These are phyloP conservation scores for Kwoniella sp. DNA, from an alignment of 768 basidiomycete genomes.

Conservation along the genomic window DNA sequence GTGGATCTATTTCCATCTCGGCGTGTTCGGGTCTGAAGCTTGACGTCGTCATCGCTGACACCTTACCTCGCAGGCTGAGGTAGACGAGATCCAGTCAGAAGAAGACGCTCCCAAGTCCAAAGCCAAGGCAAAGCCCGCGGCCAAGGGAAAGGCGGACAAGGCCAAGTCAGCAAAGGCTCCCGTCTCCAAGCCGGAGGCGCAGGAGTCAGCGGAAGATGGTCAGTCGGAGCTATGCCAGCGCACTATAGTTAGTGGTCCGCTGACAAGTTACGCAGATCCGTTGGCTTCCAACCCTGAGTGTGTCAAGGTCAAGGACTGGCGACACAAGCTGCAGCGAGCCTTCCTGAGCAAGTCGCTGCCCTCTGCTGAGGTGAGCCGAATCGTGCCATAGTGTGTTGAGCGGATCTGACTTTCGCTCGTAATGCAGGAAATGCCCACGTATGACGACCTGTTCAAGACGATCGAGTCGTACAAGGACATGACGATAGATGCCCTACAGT, in stretches of 20 bases:
- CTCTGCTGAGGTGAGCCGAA: slow-evolving; percentile 59
- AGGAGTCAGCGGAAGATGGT: slow-evolving; percentile 59
- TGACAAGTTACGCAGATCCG: slow-evolving; percentile 48
- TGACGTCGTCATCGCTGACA: background rate
- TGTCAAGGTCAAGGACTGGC: slow-evolving; percentile 78
- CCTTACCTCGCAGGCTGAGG: slow-evolving; percentile 35
- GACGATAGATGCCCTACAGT: slow-evolving; percentile 73
- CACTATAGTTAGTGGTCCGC: background rate
- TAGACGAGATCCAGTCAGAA: slow-evolving; percentile 67
- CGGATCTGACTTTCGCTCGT: background rate
- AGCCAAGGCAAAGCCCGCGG: slow-evolving; percentile 59
- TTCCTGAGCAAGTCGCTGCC: slow-evolving; percentile 64
- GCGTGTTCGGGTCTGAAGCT: background rate
- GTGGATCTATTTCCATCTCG: background rate
- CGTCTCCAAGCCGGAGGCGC: slow-evolving; percentile 55
- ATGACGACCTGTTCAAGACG: slow-evolving; percentile 67
- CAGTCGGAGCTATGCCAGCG: slow-evolving; percentile 34
- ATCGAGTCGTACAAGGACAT: slow-evolving; percentile 74
- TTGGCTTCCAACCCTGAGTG: slow-evolving; percentile 62
- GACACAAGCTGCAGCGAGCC: slow-evolving; percentile 84
- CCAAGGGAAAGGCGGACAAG: slow-evolving; percentile 57
- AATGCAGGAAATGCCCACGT: slow-evolving; percentile 67
- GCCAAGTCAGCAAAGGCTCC: slow-evolving; percentile 17
- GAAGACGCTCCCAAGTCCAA: slow-evolving; percentile 65
- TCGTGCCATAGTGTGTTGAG: background rate